Base-by-base conservation (phyloP, 2,329 filamentous ascomycete genomes). In the Aurifilum marmelostoma region DNA sequence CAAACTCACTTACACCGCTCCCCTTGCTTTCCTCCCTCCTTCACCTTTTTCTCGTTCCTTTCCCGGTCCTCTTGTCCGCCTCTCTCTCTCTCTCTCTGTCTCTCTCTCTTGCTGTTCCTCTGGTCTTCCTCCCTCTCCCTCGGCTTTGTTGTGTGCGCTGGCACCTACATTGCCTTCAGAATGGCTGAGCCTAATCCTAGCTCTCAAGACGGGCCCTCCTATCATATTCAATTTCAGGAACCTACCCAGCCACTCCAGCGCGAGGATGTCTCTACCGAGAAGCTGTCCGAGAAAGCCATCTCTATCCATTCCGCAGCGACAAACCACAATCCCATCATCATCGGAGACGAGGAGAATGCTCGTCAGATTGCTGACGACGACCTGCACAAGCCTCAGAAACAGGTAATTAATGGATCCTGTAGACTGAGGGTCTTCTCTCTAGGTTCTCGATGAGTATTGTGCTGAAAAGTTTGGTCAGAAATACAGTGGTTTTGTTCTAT, bases 401-500 rank as follows among this genome's bases (percentile, higher is more conserved):
- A 65, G 32, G 63, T 65, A 54, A 58, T 32, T 5, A 24, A 2
- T 34, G 34, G 34, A n/a, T n/a, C n/a, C n/a, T n/a, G n/a, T n/a
- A n/a, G n/a, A n/a, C n/a, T n/a, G n/a, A n/a, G n/a, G n/a, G n/a
- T n/a, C n/a, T n/a, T n/a, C n/a, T n/a, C n/a, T n/a, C n/a, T n/a
- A n/a, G n/a, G n/a, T n/a, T n/a, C n/a, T n/a, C n/a, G n/a, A n/a
- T n/a, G n/a, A n/a, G n/a, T n/a, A n/a, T 24, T 6, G 39, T 63
- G 39, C 41, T 63, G 12, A 63, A 12, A 63, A 12, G 1, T 21
- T 34, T n/a, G 8, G 3, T 18, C 65, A 75, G 73, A 74, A 70
- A 37, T 76, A 75, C 56, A 65, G 68, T 54, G 75, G 75, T 43
- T 47, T 72, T 56, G 41, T 72, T 18, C 71, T 76, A 21, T 63